These are phyloP conservation scores for Penicillium paradoxum DNA, from an alignment of 495 filamentous ascomycete genomes.

Conservation along the genomic window DNA sequence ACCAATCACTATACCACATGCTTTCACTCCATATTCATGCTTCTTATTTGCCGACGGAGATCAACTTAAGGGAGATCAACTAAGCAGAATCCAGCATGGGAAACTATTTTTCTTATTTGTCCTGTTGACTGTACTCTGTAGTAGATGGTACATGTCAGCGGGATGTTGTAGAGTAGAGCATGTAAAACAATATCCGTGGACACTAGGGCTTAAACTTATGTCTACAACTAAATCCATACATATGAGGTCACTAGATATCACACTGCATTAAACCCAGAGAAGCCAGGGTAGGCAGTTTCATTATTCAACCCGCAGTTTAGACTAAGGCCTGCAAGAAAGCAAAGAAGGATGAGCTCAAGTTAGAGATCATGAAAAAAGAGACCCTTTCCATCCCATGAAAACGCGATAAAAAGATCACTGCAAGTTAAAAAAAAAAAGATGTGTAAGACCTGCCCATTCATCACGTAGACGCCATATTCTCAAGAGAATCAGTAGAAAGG, in stretches of 20 bases:
- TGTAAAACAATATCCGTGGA: not conserved
- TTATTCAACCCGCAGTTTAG: not conserved
- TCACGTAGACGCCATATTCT: conserved; percentile 3
- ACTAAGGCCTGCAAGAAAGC: not conserved
- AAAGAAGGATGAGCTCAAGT: not conserved
- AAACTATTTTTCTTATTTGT: not conserved
- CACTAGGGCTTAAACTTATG: not conserved
- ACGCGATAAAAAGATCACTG: not conserved
- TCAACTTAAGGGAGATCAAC: conserved; percentile 8
- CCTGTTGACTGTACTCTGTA: not conserved
- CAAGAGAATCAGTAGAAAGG: not conserved
- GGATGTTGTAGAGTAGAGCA: not conserved
- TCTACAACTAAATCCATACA: not conserved
- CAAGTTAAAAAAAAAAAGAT: not conserved
- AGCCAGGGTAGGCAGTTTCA: conserved; percentile 1
- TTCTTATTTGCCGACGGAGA: conserved; percentile 5
- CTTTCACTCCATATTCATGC: conserved; percentile 12
- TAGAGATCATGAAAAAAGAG: not conserved
- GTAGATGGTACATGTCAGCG: not conserved
- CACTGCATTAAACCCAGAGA: not conserved
- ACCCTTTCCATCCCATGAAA: not conserved
- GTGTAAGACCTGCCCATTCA: conserved; percentile 3
- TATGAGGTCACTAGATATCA: not conserved
- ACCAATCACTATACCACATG: conserved; percentile 32
- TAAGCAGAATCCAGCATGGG: conserved; percentile 11